Conservation (phyloP, 1,284 basidiomycete species). For the Tilletia setariae region DNA sequence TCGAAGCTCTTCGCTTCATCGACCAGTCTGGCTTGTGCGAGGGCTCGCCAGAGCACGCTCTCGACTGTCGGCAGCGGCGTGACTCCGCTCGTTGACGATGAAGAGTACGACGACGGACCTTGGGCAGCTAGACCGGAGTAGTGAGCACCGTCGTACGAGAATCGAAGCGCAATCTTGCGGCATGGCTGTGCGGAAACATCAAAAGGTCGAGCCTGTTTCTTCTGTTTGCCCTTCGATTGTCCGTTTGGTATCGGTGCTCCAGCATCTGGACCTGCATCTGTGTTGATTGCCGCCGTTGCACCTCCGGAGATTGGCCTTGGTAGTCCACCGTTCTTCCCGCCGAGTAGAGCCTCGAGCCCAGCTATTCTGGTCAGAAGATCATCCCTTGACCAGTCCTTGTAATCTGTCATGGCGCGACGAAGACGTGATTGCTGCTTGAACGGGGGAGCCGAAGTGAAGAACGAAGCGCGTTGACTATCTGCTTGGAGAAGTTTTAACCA, state of each 20-base stretch:
- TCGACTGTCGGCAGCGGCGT: constrained; percentile 81
- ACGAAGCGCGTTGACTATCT: neutral
- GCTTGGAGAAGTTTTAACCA: neutral
- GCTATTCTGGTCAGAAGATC: constrained; percentile 66
- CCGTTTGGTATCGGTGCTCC: too few species aligned
- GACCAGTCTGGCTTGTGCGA: constrained; percentile 41
- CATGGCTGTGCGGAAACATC: constrained; percentile 67
- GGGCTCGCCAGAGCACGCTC: constrained; percentile 75
- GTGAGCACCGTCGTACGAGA: constrained; percentile 86
- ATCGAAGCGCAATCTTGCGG: constrained; percentile 86
- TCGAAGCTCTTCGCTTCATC: constrained; percentile 42
- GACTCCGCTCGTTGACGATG: constrained; percentile 57
- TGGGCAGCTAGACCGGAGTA: constrained; percentile 79
- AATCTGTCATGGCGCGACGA: constrained; percentile 2
- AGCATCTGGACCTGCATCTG: neutral
- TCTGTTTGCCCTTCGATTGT: constrained; percentile 19
- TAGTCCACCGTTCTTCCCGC: constrained; percentile 41
- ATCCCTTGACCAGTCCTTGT: constrained; percentile 55
- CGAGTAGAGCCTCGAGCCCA: constrained; percentile 58
- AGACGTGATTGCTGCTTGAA: neutral
- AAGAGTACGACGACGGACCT: constrained; percentile 5
- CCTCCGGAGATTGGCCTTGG: neutral
- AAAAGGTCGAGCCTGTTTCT: constrained; percentile 55
- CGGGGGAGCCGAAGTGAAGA: neutral
- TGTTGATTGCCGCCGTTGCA: neutral